A percentile compares a stretch with the other conserved stretches of the same genome.
Conservation (phyloP, 2,329 filamentous ascomycete species). For the Didymella pinodella region DNA sequence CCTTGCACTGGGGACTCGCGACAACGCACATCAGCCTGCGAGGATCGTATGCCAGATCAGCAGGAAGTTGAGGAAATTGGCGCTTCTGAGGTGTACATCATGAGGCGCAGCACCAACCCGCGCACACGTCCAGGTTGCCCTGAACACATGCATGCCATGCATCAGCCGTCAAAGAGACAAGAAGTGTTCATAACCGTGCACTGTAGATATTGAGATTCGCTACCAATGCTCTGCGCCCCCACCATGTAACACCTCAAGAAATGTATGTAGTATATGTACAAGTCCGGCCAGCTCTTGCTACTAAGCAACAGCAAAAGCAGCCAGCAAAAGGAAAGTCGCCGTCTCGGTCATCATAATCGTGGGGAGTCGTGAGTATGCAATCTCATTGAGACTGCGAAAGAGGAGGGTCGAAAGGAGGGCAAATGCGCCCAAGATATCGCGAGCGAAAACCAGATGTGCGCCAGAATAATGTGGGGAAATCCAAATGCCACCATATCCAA, state of each 20-base stretch:
- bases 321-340: conserved; percentile 10
- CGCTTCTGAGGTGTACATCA: too few species aligned
- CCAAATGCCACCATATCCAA: background rate
- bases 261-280: conserved; percentile 26
- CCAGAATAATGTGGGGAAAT: conserved; percentile 1
- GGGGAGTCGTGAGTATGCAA: conserved; percentile 12
- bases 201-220: conserved; percentile 13
- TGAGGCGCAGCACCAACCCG: too few species aligned
- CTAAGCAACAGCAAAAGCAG: background rate
- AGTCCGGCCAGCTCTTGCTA: conserved; percentile 9
- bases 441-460: background rate
- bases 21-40: too few species aligned
- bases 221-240: conserved; percentile 13
- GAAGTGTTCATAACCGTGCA: background rate
- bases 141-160: too few species aligned
- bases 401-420: background rate
- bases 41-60: too few species aligned
- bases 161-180: too few species aligned
- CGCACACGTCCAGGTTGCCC: too few species aligned
- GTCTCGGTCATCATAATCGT: conserved; percentile 25
- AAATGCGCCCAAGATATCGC: background rate
- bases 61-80: too few species aligned
- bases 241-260: conserved; percentile 9
- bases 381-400: background rate
- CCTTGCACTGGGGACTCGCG: too few species aligned